Evolutionary conservation across 306 rosid genomes (phyloP).

Genomic region (Mucuna pruriens): DNA sequence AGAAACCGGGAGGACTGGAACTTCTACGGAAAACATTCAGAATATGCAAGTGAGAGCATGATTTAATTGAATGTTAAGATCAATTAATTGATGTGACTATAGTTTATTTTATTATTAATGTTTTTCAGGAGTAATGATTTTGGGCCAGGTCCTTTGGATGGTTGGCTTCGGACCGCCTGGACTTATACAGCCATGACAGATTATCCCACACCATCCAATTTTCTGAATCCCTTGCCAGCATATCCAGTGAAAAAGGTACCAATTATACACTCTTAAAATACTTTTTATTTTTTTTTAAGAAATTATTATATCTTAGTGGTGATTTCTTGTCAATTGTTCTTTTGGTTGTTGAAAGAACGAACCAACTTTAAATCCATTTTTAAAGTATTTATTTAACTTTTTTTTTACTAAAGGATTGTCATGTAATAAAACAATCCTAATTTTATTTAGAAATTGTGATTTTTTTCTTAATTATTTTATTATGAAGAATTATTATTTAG

Average conservation of each 20-base stretch:
- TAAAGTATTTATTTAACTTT: not conserved
- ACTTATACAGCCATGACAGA: slow-evolving; percentile 78
- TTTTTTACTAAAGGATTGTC: not conserved
- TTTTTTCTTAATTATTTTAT: not conserved
- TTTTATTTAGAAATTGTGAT: not conserved
- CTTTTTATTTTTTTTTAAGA: not conserved
- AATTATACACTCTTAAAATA: not conserved
- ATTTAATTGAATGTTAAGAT: not conserved
- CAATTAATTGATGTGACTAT: not conserved
- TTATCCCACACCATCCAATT: slow-evolving; percentile 89
- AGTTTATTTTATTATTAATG: not conserved
- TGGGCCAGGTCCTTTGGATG: slow-evolving; percentile 16
- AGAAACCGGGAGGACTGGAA: slow-evolving; percentile 47
- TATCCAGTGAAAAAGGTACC: slow-evolving; percentile 80
- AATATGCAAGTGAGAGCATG: slow-evolving; percentile 66
- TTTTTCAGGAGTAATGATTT: slow-evolving; percentile 38
- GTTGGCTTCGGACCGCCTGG: slow-evolving; percentile 60
- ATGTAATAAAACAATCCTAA: too few relatives aligned
- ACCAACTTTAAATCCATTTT: not conserved
- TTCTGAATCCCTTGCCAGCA: slow-evolving; percentile 75
- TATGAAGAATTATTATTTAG: not conserved
- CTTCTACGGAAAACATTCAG: slow-evolving; percentile 61
- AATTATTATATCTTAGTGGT: not conserved
- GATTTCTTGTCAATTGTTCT: not conserved
- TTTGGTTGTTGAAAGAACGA: not conserved